Evolutionary conservation across 495 filamentous ascomycete genomes (phyloP), one percentile per base, ranked within the genome.

Genomic region (Podospora comata): DNA sequence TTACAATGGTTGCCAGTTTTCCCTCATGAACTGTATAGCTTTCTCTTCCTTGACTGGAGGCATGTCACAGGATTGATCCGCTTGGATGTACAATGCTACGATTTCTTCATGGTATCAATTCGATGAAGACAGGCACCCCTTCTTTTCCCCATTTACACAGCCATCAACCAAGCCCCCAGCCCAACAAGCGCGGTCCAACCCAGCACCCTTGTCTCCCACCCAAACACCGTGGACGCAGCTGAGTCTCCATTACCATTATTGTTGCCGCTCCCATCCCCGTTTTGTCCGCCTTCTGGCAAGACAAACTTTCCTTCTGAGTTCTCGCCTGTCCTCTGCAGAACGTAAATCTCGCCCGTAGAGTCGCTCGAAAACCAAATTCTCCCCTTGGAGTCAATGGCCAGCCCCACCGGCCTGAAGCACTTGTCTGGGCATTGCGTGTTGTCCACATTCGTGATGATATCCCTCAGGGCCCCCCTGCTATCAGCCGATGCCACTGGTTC

Each of bases 391-490:
- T 85, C 85, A n/a, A 80, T 70, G 18, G 81, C 83, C 53, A 86
- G 65, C 2, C 83, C 83, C 4, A 80, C 82, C 2, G 85, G 85
- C 20, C 85, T 69, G 67, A 87, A 85, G 73, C 86, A 88, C 19
- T 68, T 68, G 2, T 75, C 67, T 0, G 82, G 83, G 68, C 86
- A 88, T 2, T 58, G 67, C 4, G 70, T 67, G 59, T 76, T 73
- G 62, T 87, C 76, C 5, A 63, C 28, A 62, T 86, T 88, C 56
- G 73, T 69, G 19, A 88, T 66, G 60, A 88, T 79, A 39, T 86
- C 82, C 5, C 67, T 75, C 1, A 79, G 62, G 2, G 81, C 73
- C 5, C 72, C 78, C 4, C 63, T 78, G 69, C 73, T 79, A 66
- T 82, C 69, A 11, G 77, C 62, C 0, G 67, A 16, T 2, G 75